Evolutionary conservation across 768 basidiomycete genomes (phyloP), one percentile per base, ranked within the genome.

Genomic region (Rhodotorula kratochvilovae): DNA sequence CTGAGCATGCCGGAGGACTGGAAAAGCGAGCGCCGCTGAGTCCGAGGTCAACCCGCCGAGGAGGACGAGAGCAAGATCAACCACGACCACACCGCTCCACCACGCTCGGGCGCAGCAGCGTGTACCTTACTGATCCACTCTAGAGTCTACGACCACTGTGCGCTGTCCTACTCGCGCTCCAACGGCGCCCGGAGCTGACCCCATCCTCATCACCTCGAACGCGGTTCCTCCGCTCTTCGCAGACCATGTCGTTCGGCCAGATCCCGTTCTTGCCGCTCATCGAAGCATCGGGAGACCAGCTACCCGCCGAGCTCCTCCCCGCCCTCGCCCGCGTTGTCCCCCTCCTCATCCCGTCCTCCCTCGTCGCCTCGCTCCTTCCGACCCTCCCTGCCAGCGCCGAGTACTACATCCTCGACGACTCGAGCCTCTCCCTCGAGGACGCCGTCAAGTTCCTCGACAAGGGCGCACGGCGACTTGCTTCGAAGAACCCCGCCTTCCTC

Each of bases 391-490:
- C 76, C 73, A 71, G 74, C 77, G 79, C 79, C 79, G 79, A 80
- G 82, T 62, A 76, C 76, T 71, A 77, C 77, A 55, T 87, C 74
- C 86, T 90, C 65, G 79, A 83, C 65, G 81, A 82, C 73, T 70
- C 80, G 23, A 77, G 84, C 19, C 76, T 83, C 55, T 82, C 85
- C 61, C 63, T 84, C n/a, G 87, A 89, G 64, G 82, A 85, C 33
- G 83, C 87, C 76, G 82, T 86, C 67, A 81, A 85, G 31, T 85
- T 83, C 83, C 85, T 99, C 42, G 90, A 97, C 80, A 82, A 82
- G 31, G 92, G 94, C 33, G 86, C 88, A 4, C 85, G 88, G 76
- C 93, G 90, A 80, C 84, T 92, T 77, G 87, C 96, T 50, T 84
- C 92, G 0, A 59, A 57, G 51, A 67, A 74, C 60, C 31, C 85